phyloP scores from a whole-genome alignment of 2,329 filamentous ascomycete species.

The Venturiaceae sp. region DNA sequence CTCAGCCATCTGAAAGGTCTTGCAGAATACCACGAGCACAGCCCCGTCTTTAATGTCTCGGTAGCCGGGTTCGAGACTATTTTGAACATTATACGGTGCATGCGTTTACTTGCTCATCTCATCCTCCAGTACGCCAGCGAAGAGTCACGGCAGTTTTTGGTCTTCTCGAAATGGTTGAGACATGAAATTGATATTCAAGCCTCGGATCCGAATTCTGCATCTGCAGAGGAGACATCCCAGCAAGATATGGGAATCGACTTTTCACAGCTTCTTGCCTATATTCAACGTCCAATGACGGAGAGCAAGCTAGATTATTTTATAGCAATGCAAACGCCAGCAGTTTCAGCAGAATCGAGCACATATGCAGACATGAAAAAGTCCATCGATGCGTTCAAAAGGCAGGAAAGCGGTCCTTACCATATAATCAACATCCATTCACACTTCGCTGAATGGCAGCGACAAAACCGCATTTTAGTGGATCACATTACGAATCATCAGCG shows the following conservation, averaged over 20 bases:
- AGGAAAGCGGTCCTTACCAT: not conserved
- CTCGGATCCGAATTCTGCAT: conserved; percentile 48
- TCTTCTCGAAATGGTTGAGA: conserved; percentile 77
- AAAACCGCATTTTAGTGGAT: conserved; percentile 14
- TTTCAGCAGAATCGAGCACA: conserved; percentile 8
- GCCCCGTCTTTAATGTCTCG: conserved; percentile 44
- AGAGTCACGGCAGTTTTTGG: conserved; percentile 66
- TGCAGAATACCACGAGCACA: conserved; percentile 67
- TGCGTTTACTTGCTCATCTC: conserved; percentile 67
- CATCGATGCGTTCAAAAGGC: not conserved
- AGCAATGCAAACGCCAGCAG: conserved; percentile 21
- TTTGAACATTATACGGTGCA: conserved; percentile 61
- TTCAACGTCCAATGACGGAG: conserved; percentile 57
- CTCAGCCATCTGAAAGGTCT: conserved; percentile 76
- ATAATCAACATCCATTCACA: conserved; percentile 3
- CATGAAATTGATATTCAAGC: conserved; percentile 72
- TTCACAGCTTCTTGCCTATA: conserved; percentile 64
- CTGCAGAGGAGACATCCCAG: conserved; percentile 62
- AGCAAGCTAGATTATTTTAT: conserved; percentile 59
- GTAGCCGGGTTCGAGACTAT: conserved; percentile 28
- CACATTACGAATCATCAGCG: conserved; percentile 35
- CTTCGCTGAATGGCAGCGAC: conserved; percentile 4
- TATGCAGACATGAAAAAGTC: conserved; percentile 4
- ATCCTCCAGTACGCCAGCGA: conserved; percentile 61
- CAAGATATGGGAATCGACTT: conserved; percentile 70